Base-by-base conservation (phyloP, 352 stramenopile species). In the Phytophthora sansomeana region DNA sequence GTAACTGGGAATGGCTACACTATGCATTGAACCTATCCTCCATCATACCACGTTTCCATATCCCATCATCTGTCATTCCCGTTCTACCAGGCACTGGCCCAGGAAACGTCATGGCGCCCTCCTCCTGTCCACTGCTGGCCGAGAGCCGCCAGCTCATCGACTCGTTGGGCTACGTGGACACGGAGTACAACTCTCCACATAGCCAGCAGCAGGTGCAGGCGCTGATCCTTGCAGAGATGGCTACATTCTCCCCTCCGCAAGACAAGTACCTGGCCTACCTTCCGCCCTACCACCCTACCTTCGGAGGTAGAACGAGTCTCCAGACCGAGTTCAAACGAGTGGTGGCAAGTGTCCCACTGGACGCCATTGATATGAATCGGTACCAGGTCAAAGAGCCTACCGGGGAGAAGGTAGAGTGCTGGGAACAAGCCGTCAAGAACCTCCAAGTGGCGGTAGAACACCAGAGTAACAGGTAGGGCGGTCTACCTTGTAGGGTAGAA, bases 281-380 rank as follows among this genome's bases (percentile, higher is more conserved):
- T 53, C 83, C 86, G 14, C 55, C 70, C 30, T 88, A 87, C 68
- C 48, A 69, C 48, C 81, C 84, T 32, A 72, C 72, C 16, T 92
- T 95, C 38, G 74, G 68, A 11, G 72, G 74, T 67, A 73, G 68
- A 49, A 57, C 77, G 57, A 77, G 81, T 9, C 72, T 93, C 11
- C 77, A 89, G 69, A 89, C 44, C 39, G 86, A 95, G 60, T 89
- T 88, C 60, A 85, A 87, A 68, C 83, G 86, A 38, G 84, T 95
- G 21, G 70, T 72, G 8, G 86, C 86, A 13, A 83, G 84, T 19
- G 79, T 92, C 1, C 72, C 83, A 21, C 67, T 95, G n/a, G 71
- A 91, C 43, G 84, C 73, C 17, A 83, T 95, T 44, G 84, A 92
- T 51, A 64, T 90, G 54, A 91, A 87, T 36, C 77, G 85, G 26